Base-by-base conservation (phyloP, 2,329 filamentous ascomycete species). In the Paramyrothecium roridum region DNA sequence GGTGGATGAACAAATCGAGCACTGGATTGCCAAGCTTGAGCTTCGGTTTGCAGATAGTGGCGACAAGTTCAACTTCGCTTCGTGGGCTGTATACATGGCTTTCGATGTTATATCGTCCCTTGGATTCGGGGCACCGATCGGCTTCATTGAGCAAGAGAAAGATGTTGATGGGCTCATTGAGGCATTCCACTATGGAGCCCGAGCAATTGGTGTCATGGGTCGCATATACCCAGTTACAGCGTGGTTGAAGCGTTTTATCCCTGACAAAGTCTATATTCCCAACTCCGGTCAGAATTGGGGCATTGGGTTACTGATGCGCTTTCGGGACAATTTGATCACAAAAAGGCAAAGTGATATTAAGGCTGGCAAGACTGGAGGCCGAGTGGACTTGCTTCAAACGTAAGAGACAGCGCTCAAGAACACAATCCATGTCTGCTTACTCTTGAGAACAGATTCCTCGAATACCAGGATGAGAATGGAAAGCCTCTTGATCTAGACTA, bases 101-200 rank as follows among this genome's bases (percentile, higher is more conserved):
- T 85, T 83, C 68, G 82, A 85, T 60, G 76, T 83, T 37, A 81
- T 85, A 54, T 78, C 75, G 22, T 79, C 82, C 56, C 71, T 85
- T 45, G 80, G 78, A 2, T 85, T 84, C 59, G 80, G 81, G 11
- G 77, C 73, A 3, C 76, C 81, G 1, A 77, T 85, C 52, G 81
- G 82, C 12, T 85, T 85, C 62, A 72, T 84, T 11, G 72, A 79
- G 53, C 71, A 76, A 54, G 81, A 74, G 19, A 68, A 70, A 22
- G 82, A 85, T 60, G 74, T 84, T 19, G 76, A 73, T 33, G 79
- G 78, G 13, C 70, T 84, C 8, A 83, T 84, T 56, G 67, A 81
- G 63, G 76, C 77, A 0, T 80, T 84, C 61, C 80, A 83, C 64
- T 77, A 80, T 57, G 79, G 79, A 1, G 70, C 82, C 1, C 69